Evolutionary conservation across 805 yeast genomes (phyloP), one percentile per base, ranked within the genome.

Genomic region (Candida anglica): DNA sequence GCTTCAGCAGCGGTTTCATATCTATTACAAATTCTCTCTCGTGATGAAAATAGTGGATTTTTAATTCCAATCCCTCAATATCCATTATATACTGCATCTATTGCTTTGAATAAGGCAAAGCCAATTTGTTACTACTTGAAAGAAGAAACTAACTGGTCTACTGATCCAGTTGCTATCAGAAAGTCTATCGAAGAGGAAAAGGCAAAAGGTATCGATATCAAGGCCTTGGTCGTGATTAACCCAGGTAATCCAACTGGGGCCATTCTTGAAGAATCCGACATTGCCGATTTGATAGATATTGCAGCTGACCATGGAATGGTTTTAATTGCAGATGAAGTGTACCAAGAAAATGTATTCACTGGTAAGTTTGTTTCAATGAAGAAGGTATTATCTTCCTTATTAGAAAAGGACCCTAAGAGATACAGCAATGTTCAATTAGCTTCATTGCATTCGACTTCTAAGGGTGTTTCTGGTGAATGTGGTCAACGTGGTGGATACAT

Each of bases 161-260:
- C 94, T 6, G 78, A 85, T 48, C 73, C 93, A 3, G 53, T 60
- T 8, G 81, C 79, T 50, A 77, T 87, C 48, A 76, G 77, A 42
- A 40, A 58, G 0, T 67, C 77, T 31, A 75, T 83, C 32, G 47
- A 58, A 19, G 66, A 71, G 15, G 69, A 85, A 15, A 41, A 47
- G 13, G 56, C 56, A 2, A 60, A 74, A 22, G 86, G 83, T 2
- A 60, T 85, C 19, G 67, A 61, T 9, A 81, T 93, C 42, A 77
- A 86, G 48, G 81, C 91, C 39, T 64, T 94, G 35, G 98, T 91
- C 3, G 86, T 93, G 11, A 93, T 93, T 52, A 93, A 93, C 65
- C 99, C 99, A 2, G 98, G 99, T 38, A 93, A 93, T 62, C 99
- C 99, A 43, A 93, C 99, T 0, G 99, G 99, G 27, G 75, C 96